Evolutionary conservation across 2,329 filamentous ascomycete species (phyloP), one percentile per base, ranked within the genome.

Genomic region (Neonectria coccinea): DNA sequence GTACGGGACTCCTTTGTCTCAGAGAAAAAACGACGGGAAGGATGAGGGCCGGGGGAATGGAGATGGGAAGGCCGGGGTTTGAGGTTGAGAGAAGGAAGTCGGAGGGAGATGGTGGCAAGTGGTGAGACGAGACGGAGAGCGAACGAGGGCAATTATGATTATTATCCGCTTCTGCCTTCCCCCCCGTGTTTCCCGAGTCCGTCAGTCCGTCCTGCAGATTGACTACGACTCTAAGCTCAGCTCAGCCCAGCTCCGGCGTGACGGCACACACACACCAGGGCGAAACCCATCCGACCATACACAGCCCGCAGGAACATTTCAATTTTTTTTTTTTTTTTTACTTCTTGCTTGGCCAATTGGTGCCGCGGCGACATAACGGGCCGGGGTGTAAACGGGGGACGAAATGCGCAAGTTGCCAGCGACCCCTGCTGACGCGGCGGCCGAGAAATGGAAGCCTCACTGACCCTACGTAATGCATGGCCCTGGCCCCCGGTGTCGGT

Each of bases 161-260:
- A 41, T 45, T 47, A 57, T 58, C 55, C 56, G 44, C 59, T 54
- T 63, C 39, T 42, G 20, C 25, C 18, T 33, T 18, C 58, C 56
- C 25, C 64, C 44, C 44, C 47, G 64, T 52, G 22, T 36, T 41
- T 39, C 29, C 56, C 44, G 53, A 56, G 56, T 62, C 48, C 48
- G 47, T 61, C 18, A 56, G 56, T 62, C 48, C 48, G 47, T 61
- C 18, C 20, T 65, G 45, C 47, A 52, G 29, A 48, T 41, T 58
- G 53, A 65, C 48, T 41, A 51, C 44, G 33, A 45, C 41, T 39
- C 47, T 36, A 29, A 29, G 39, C 61, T 51, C 51, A 58, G 60
- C 48, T 44, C 36, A 55, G 61, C 55, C 50, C 50, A 42, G 56
- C 39, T 25, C 25, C 55, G 36, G 29, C n/a, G 29, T 33, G 22